Conservation (phyloP, 768 basidiomycete genomes). For the Nidularia pulvinata region DNA sequence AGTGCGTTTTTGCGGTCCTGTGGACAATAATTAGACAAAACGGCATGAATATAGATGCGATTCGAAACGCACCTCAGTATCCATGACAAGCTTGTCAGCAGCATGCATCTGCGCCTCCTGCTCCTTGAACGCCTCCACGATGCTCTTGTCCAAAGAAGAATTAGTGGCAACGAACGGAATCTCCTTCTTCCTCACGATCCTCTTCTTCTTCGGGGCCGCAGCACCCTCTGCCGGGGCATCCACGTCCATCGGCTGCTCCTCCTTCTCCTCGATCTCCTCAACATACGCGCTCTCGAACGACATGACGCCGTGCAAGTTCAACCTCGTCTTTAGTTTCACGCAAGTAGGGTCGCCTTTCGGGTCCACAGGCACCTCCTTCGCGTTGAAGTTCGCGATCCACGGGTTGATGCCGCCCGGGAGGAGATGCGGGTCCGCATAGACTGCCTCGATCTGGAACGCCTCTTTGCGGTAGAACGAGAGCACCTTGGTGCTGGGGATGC, state of each 20-base stretch:
- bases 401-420: constrained; percentile 86
- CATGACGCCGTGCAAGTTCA: constrained; percentile 86
- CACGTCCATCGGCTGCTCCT: constrained; percentile 75
- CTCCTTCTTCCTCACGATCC: constrained; percentile 80
- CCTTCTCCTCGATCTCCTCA: constrained; percentile 81
- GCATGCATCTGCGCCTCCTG: constrained; percentile 88
- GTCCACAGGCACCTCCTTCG: constrained; percentile 75
- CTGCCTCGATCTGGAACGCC: constrained; percentile 85
- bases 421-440: constrained; percentile 68
- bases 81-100: constrained; percentile 93
- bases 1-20: constrained; percentile 98
- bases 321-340: constrained; percentile 89
- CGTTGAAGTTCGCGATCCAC: constrained; percentile 80
- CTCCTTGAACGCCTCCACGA: constrained; percentile 72
- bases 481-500: constrained; percentile 91
- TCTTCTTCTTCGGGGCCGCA: constrained; percentile 81
- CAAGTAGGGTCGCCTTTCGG: constrained; percentile 72
- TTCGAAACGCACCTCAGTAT: constrained; percentile 79
- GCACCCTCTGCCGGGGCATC: constrained; percentile 40
- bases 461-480: constrained; percentile 93
- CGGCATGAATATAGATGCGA: neutral
- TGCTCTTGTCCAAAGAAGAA: constrained; percentile 60
- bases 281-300: constrained; percentile 87
- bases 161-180: constrained; percentile 70
- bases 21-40: neutral